Evolutionary conservation across 192 early-diverging fungal genomes (phyloP).

Genomic region (Linnemannia exigua): DNA sequence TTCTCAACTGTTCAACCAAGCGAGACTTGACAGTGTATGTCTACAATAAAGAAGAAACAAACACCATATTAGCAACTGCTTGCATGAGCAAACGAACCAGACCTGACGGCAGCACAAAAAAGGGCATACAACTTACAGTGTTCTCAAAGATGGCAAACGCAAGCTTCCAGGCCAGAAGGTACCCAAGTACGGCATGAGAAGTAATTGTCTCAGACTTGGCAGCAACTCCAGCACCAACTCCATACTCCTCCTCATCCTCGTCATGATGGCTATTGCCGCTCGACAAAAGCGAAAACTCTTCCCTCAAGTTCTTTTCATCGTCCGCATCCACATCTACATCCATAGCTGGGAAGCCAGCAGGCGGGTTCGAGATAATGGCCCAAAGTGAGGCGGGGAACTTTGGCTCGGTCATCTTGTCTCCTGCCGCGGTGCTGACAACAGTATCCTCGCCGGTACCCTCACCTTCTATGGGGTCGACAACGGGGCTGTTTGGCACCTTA

Average conservation of each 20-base stretch:
- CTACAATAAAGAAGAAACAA: conserved; percentile 51
- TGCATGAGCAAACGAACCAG: background rate
- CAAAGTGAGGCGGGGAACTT: conserved; percentile 52
- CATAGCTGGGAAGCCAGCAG: conserved; percentile 49
- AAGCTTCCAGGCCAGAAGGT: conserved; percentile 80
- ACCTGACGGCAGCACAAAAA: background rate
- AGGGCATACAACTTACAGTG: conserved; percentile 65
- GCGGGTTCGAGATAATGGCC: conserved; percentile 45
- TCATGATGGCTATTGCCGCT: background rate
- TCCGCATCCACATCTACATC: conserved; percentile 55
- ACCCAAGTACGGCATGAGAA: conserved; percentile 69
- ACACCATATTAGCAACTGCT: background rate
- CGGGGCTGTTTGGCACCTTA: conserved; percentile 28
- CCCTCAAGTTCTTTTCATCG: conserved; percentile 33
- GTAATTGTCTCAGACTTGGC: conserved; percentile 38
- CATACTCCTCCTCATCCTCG: conserved; percentile 48
- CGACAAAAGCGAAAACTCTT: conserved; percentile 40
- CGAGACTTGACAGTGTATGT: conserved; percentile 73
- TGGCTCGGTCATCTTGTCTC: conserved; percentile 42
- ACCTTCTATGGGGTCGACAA: conserved; percentile 21
- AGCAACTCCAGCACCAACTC: conserved; percentile 45
- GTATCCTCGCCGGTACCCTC: background rate
- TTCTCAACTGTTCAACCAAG: conserved; percentile 71
- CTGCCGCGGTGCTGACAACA: background rate
- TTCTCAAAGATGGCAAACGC: conserved; percentile 85